A percentile compares a stretch with the other conserved stretches of the same genome.
Evolutionary conservation across 2,329 filamentous ascomycete genomes (phyloP).

Genomic region (Clarireedia hainanense): DNA sequence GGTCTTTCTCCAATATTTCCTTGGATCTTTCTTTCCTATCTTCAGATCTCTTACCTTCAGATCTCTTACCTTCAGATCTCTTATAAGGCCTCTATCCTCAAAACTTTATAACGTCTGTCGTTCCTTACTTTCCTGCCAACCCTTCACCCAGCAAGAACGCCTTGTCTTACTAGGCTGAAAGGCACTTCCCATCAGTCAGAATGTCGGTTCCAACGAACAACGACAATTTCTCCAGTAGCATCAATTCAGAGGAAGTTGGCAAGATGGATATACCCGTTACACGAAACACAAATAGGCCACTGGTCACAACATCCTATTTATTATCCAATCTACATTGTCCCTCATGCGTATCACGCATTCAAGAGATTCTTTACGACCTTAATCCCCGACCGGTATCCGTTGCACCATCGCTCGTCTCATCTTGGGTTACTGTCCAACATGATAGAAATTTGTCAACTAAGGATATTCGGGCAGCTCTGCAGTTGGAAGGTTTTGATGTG

Average conservation of each 20-base stretch:
- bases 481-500: slow-evolving; percentile 52
- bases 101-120: too few relatives aligned
- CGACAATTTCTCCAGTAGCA: not conserved
- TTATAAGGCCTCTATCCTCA: not conserved
- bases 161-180: not conserved
- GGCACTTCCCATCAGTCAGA: not conserved
- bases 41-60: not conserved
- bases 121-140: too few relatives aligned
- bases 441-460: slow-evolving; percentile 35
- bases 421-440: slow-evolving; percentile 57
- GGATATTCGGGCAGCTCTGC: slow-evolving; percentile 39
- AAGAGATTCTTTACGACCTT: slow-evolving; percentile 44
- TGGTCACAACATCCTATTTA: slow-evolving; percentile 39
- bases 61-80: not conserved
- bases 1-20: not conserved
- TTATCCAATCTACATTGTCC: slow-evolving; percentile 72
- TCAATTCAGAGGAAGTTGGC: not conserved
- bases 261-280: slow-evolving; percentile 1
- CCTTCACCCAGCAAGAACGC: too few relatives aligned
- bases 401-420: slow-evolving; percentile 64
- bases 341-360: slow-evolving; percentile 62
- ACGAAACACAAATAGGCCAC: not conserved
- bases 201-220: not conserved
- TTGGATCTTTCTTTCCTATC: not conserved
- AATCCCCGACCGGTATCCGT: slow-evolving; percentile 47